phyloP scores from a whole-genome alignment of 805 yeast genomes.

The Lachancea kluyveri region DNA sequence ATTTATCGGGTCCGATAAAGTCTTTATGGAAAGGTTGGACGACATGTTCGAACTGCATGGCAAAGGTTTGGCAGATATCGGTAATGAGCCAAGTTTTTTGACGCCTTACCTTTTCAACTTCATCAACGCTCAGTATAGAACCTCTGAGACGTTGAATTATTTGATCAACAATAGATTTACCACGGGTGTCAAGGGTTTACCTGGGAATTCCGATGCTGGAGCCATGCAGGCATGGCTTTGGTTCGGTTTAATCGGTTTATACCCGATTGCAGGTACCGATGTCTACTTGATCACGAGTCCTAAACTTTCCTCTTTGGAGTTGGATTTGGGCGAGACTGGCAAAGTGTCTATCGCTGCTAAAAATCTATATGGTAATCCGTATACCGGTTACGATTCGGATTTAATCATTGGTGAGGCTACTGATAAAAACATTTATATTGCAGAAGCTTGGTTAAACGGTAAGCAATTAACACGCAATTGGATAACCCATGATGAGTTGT shows the following conservation, averaged over 20 bases:
- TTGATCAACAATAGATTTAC: slow-evolving; percentile 25
- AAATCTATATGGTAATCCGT: slow-evolving; percentile 14
- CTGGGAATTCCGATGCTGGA: slow-evolving; percentile 36
- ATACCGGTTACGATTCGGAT: background rate
- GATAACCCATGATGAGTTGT: slow-evolving; percentile 30
- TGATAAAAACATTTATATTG: slow-evolving; percentile 24
- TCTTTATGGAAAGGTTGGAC: slow-evolving; percentile 28
- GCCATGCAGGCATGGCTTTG: slow-evolving; percentile 36
- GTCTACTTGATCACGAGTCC: slow-evolving; percentile 32
- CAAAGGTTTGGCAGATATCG: slow-evolving; percentile 28
- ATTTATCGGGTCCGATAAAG: slow-evolving; percentile 26
- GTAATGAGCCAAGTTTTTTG: slow-evolving; percentile 34
- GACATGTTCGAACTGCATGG: slow-evolving; percentile 33
- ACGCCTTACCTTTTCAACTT: slow-evolving; percentile 33
- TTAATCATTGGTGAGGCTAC: background rate
- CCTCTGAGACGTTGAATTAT: slow-evolving; percentile 29
- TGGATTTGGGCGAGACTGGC: slow-evolving; percentile 24
- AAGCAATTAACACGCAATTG: slow-evolving; percentile 25
- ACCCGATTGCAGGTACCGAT: slow-evolving; percentile 34
- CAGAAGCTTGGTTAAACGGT: slow-evolving; percentile 30
- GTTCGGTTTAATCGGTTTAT: slow-evolving; percentile 31
- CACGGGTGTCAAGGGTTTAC: slow-evolving; percentile 27
- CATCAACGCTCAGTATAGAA: slow-evolving; percentile 25
- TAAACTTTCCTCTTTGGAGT: slow-evolving; percentile 20
- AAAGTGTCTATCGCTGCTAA: slow-evolving; percentile 22